phyloP scores from a whole-genome alignment of 2,329 filamentous ascomycete species.

The Corynespora cassiicola region DNA sequence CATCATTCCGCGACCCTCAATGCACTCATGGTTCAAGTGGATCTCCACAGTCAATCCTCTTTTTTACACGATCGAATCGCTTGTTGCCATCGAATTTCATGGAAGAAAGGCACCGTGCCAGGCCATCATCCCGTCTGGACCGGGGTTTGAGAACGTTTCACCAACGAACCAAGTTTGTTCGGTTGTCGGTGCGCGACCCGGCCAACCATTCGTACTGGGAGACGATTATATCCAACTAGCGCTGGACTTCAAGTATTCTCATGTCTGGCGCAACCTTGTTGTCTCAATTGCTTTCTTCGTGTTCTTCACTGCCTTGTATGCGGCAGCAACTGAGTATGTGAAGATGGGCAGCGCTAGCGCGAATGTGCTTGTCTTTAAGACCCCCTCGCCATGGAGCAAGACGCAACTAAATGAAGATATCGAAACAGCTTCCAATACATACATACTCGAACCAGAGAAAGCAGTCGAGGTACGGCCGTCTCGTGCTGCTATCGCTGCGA shows the following conservation, averaged over 20 bases:
- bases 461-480: no score
- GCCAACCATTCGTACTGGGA: conserved; percentile 34
- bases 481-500: conserved; percentile 23
- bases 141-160: conserved; percentile 25
- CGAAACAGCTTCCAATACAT: no score
- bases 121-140: conserved; percentile 29
- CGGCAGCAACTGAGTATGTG: conserved; percentile 61
- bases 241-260: conserved; percentile 25
- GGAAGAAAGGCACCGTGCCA: conserved; percentile 12
- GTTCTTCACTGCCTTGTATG: conserved; percentile 66
- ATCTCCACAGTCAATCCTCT: conserved; percentile 73
- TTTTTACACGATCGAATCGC: conserved; percentile 75
- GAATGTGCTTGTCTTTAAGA: conserved; percentile 51
- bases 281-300: conserved; percentile 68
- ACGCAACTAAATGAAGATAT: conserved; percentile 40
- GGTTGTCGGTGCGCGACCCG: conserved; percentile 39
- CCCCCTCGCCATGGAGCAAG: conserved; percentile 57
- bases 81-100: conserved; percentile 73
- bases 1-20: conserved; percentile 67
- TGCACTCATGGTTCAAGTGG: conserved; percentile 42
- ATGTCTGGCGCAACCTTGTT: conserved; percentile 68
- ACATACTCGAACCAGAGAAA: no score
- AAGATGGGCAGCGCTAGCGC: conserved; percentile 45
- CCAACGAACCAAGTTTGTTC: conserved; percentile 31
- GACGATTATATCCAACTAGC: conserved; percentile 26